Evolutionary conservation across 2,329 filamentous ascomycete species (phyloP).

Genomic region (Neonectria sp.): DNA sequence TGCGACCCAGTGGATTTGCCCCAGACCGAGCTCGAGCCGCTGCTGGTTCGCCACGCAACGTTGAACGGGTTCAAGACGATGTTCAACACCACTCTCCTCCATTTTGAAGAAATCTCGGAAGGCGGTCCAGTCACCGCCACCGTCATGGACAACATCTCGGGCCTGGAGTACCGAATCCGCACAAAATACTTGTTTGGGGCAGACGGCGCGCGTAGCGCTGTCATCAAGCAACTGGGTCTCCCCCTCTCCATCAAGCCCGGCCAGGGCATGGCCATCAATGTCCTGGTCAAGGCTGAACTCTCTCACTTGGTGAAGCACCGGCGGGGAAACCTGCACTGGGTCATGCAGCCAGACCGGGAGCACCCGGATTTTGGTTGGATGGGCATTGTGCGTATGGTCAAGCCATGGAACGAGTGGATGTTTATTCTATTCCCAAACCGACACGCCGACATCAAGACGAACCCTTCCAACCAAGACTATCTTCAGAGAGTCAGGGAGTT

Average conservation of each 20-base stretch:
- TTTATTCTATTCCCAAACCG: constrained; percentile 66
- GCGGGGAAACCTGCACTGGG: constrained; percentile 73
- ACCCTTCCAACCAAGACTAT: constrained; percentile 63
- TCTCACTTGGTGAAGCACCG: constrained; percentile 63
- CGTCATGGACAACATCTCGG: constrained; percentile 55
- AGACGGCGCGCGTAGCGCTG: too few species aligned
- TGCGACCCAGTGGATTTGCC: constrained; percentile 12
- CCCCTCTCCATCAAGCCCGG: constrained; percentile 50
- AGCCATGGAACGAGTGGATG: constrained; percentile 75
- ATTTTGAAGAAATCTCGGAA: constrained; percentile 43
- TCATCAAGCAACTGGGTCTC: too few species aligned
- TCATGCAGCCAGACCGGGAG: constrained; percentile 68
- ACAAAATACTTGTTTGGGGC: too few species aligned
- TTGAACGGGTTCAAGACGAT: constrained; percentile 54
- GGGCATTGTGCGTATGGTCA: constrained; percentile 71
- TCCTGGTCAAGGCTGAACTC: constrained; percentile 63
- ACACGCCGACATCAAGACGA: constrained; percentile 51
- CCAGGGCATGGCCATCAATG: constrained; percentile 57
- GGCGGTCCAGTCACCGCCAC: constrained; percentile 45
- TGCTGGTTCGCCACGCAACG: constrained; percentile 51
- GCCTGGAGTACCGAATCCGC: constrained; percentile 51
- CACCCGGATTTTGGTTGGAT: constrained; percentile 67
- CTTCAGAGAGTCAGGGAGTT: constrained; percentile 61
- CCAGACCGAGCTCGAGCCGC: constrained; percentile 9
- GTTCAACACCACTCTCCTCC: constrained; percentile 55